Percentiles rank a stretch among this genome's conserved stretches.
These are phyloP conservation scores for Coleophoma cylindrospora DNA, from an alignment of 2,329 filamentous ascomycete species.

Conservation along the genomic window DNA sequence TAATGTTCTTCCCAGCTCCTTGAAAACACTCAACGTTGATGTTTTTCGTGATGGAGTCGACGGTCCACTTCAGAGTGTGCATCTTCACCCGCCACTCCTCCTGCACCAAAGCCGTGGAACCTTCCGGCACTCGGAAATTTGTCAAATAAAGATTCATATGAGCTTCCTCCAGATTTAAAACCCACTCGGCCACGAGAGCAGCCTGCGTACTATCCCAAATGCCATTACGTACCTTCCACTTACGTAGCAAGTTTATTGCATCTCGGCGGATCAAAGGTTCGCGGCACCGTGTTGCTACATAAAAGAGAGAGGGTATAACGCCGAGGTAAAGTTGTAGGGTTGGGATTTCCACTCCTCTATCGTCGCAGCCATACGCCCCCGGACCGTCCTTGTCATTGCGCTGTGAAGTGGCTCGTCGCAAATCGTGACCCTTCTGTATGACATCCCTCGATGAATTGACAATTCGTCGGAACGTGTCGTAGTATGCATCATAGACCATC, in stretches of 20 bases:
- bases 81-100: conserved; percentile 11
- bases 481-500: conserved; percentile 10
- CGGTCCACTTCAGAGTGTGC: conserved; percentile 10
- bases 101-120: no score
- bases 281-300: conserved; percentile 12
- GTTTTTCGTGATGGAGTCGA: background rate
- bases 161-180: conserved; percentile 10
- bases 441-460: conserved; percentile 6
- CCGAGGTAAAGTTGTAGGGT: conserved; percentile 11
- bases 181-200: conserved; percentile 14
- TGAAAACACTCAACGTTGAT: no score
- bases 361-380: no score
- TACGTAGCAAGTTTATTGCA: conserved; percentile 10
- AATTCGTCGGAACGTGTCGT: conserved; percentile 7
- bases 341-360: conserved; percentile 1
- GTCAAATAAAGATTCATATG: background rate
- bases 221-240: conserved; percentile 11
- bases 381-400: no score
- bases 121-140: no score
- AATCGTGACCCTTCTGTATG: conserved; percentile 9
- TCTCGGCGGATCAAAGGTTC: conserved; percentile 9
- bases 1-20: no score
- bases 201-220: conserved; percentile 14
- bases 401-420: background rate
- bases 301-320: conserved; percentile 11